A percentile compares a stretch with the other conserved stretches of the same genome.
phyloP scores from a whole-genome alignment of 805 yeast genomes.

The Tetrapisispora phaffii region DNA sequence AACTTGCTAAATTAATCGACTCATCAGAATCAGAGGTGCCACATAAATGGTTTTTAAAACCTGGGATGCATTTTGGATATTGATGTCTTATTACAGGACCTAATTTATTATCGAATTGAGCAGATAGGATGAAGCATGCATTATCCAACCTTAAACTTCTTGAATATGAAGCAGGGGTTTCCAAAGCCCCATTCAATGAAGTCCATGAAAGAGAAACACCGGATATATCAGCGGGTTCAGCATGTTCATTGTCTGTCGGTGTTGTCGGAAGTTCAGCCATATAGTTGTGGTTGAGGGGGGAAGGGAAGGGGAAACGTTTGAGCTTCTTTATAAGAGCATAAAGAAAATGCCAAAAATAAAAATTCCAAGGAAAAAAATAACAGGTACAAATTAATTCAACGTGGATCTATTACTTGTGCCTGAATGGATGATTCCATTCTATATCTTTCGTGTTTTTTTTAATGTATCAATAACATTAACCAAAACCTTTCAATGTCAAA shows the following conservation, averaged over 20 bases:
- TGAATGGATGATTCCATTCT: too few species aligned
- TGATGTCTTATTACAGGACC: conserved; percentile 62
- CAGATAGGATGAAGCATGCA: conserved; percentile 51
- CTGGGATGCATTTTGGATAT: conserved; percentile 39
- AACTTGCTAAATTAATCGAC: conserved; percentile 34
- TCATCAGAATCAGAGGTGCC: conserved; percentile 3
- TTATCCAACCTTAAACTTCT: conserved; percentile 28
- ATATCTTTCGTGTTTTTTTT: too few species aligned
- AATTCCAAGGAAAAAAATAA: not conserved
- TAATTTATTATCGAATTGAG: conserved; percentile 69
- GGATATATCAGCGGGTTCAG: not conserved
- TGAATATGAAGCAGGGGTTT: not conserved
- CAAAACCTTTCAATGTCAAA: too few species aligned
- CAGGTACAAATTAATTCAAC: not conserved
- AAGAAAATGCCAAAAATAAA: too few species aligned
- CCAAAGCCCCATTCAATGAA: not conserved
- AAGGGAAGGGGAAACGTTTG: not conserved
- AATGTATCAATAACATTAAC: too few species aligned
- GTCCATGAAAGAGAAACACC: not conserved
- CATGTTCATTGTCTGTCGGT: not conserved
- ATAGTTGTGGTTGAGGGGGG: not conserved
- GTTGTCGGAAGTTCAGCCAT: not conserved
- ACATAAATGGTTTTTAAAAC: conserved; percentile 19
- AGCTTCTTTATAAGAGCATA: not conserved
- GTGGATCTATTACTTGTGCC: not conserved